Evolutionary conservation across 352 stramenopile species (phyloP), one percentile per base, ranked within the genome.

Genomic region (Phytophthora quininea): DNA sequence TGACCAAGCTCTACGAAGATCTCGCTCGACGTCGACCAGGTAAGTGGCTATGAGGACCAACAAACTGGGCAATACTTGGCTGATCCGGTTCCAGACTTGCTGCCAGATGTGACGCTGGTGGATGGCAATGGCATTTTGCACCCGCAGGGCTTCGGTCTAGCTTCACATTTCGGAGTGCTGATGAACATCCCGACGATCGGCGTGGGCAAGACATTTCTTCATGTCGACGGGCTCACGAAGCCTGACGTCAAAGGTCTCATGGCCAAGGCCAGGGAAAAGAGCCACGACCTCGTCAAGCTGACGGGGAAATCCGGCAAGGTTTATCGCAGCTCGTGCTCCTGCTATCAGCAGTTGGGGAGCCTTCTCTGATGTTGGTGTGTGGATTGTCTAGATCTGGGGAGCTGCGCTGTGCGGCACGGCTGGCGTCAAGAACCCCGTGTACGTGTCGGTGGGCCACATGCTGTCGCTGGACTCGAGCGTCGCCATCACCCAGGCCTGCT

Each of bases 141-240:
- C 59, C 89, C 92, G 11, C 76, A 95, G 40, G 83, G 89, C 43
- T 98, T 98, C 60, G 95, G 96, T 4, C 79, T 98, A 2, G 96
- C 96, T 11, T 98, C 88, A 33, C 95, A 98, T 75, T 87, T 99
- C 37, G 95, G 95, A 15, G 92, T 98, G 27, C 74, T 96, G 7
- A 84, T 84, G 43, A 72, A 77, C n/a, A 88, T 98, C 48, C 89
- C 90, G 3, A 98, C 92, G 1, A 90, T 99, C 49, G 95, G 96
- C 5, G 83, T 98, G 10, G 87, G 86, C 37, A 96, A 97, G 69
- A 95, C 84, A 3, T 96, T 98, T 61, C 80, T 98, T 27, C 87
- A 96, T 55, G 80, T 97, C 14, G 90, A 97, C 57, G 90, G 91
- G 11, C 81, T 96, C 33, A 94, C 91, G 3, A 93, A 92, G 40